Percentiles rank a stretch among this genome's conserved stretches.
phyloP scores from a whole-genome alignment of 129 eudicot genomes.

The Sambucus nigra region DNA sequence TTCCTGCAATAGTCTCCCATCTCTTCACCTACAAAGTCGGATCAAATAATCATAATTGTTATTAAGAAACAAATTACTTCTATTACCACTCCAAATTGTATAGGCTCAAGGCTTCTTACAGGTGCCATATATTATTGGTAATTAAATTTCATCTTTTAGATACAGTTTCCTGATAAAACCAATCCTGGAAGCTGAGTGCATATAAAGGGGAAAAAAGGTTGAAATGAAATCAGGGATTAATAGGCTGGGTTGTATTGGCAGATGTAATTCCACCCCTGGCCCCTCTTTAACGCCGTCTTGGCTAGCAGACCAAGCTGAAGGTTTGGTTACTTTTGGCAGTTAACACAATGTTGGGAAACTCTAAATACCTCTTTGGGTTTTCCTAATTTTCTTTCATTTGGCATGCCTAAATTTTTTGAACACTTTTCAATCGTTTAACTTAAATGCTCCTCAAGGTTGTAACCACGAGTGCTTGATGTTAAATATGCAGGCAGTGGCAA shows the following conservation, averaged over 20 bases:
- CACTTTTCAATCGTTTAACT: neutral
- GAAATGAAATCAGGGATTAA: neutral
- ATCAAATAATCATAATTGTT: neutral
- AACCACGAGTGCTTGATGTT: neutral
- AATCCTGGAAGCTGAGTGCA: slow-evolving; percentile 5
- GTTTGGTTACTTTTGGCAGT: neutral
- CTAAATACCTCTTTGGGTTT: neutral
- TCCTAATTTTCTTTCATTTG: neutral
- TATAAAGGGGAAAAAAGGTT: neutral
- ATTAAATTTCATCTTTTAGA: too few relatives aligned
- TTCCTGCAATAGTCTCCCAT: neutral
- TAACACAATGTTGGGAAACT: neutral
- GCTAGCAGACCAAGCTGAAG: neutral
- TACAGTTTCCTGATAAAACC: neutral
- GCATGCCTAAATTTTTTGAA: neutral
- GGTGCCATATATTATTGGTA: too few relatives aligned
- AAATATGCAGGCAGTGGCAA: slow-evolving; percentile 83
- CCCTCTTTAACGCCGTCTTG: neutral
- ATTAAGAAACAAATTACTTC: neutral
- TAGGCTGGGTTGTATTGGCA: neutral
- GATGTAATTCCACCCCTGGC: neutral
- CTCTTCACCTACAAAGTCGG: neutral
- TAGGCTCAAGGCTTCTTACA: too few relatives aligned
- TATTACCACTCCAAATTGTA: neutral
- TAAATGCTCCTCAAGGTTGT: neutral